Base-by-base conservation (phyloP, 352 stramenopile genomes). In the Phytophthora constricta region DNA sequence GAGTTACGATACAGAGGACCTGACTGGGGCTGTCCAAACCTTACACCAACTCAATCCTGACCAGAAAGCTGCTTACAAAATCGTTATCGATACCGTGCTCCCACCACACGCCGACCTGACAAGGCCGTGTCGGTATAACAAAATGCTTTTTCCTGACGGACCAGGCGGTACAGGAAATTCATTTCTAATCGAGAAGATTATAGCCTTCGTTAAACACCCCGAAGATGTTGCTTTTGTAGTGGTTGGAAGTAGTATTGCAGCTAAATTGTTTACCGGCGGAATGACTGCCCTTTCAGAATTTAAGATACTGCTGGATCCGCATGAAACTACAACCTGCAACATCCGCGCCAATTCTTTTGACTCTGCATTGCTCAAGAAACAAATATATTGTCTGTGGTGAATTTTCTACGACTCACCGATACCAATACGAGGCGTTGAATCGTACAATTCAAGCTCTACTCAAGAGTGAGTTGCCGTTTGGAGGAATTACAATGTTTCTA, bases 131-230 rank as follows among this genome's bases (percentile, higher is more conserved):
- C 37, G 27, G 4, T 19, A n/a, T 4, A 22, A 37, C 19, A 17
- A 52, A 53, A 14, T 14, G 1, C 25, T 58, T 59, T 20, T 45
- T 45, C n/a, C 4, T 7, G 16, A 20, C 4, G 37, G 10, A 25
- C 48, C 5, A 42, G 48, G 1, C 39, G 58, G 26, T n/a, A 59
- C 48, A 11, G 48, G 49, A 33, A 58, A 58, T 8, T 55, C 42
- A 0, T 42, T 51, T 37, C 13, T 67, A 0, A 10, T 58, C 2
- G 23, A 55, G 22, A 64, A 8, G 41, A 50, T 64, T 23, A 17
- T 64, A 2, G 33, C 46, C 19, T 26, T 4, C 9, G n/a, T n/a
- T n/a, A n/a, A n/a, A n/a, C n/a, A n/a, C n/a, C n/a, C n/a, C n/a
- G n/a, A n/a, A n/a, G n/a, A n/a, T n/a, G n/a, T n/a, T n/a, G n/a